Percentiles rank a stretch among this genome's conserved stretches.
Evolutionary conservation across 202 grass and related monocot genomes (phyloP).

Genomic region (Panicum virgatum): DNA sequence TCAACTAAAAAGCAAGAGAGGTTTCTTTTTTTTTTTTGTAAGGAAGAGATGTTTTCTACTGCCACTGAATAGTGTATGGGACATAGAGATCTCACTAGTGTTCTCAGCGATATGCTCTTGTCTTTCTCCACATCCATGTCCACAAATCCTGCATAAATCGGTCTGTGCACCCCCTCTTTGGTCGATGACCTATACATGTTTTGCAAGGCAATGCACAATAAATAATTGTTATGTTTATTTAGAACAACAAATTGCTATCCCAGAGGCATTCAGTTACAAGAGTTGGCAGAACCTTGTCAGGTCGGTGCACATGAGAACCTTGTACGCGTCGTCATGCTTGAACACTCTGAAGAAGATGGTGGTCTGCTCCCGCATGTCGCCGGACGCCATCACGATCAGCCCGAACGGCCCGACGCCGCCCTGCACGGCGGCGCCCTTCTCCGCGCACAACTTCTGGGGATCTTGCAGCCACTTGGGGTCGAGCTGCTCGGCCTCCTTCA

Average conservation of each 20-base stretch:
- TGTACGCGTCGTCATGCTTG: constrained; percentile 23
- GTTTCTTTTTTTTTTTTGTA: too few species aligned
- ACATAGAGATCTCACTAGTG: constrained; percentile 44
- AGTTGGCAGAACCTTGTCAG: constrained; percentile 40
- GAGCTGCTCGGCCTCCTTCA: not conserved
- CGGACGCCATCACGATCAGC: constrained; percentile 25
- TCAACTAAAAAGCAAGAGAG: not conserved
- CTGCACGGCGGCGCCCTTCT: constrained; percentile 27
- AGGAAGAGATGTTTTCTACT: not conserved
- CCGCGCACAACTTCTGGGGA: constrained; percentile 42
- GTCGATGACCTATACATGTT: constrained; percentile 51
- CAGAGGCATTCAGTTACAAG: too few species aligned
- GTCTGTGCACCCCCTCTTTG: constrained; percentile 41
- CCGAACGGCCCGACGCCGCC: not conserved
- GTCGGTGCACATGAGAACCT: constrained; percentile 57
- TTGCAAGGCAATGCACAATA: not conserved
- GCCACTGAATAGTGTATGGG: not conserved
- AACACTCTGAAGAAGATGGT: not conserved
- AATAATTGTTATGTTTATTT: not conserved
- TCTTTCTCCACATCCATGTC: constrained; percentile 51
- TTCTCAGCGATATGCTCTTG: constrained; percentile 58
- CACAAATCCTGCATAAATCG: constrained; percentile 48
- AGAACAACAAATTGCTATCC: not conserved
- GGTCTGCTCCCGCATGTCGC: constrained; percentile 6
- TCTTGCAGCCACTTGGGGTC: constrained; percentile 35